phyloP scores from a whole-genome alignment of 2,329 filamentous ascomycete species.

The Geosmithia morbida region DNA sequence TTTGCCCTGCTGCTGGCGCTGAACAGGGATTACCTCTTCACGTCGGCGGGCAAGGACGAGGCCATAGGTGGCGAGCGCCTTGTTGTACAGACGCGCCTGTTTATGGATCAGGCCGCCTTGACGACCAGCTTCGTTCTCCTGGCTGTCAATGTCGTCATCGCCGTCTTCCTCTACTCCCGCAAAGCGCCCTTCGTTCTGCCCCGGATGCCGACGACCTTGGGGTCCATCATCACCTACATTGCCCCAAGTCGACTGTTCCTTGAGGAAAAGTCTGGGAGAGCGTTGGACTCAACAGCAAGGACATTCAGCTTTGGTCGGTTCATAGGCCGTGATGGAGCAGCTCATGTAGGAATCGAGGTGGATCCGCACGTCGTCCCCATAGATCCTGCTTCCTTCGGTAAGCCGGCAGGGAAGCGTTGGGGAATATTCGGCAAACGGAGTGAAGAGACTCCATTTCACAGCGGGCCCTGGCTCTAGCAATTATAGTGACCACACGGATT shows the following conservation, averaged over 20 bases:
- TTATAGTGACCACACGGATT: too few species aligned
- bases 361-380: constrained; percentile 24
- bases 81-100: constrained; percentile 24
- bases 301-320: constrained; percentile 35
- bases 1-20: constrained; percentile 19
- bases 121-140: constrained; percentile 28
- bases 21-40: constrained; percentile 23
- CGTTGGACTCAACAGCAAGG: not conserved
- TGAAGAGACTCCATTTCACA: too few species aligned
- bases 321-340: constrained; percentile 27
- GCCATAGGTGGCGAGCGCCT: constrained; percentile 6
- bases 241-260: constrained; percentile 27
- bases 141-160: constrained; percentile 23
- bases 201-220: constrained; percentile 35
- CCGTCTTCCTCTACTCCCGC: constrained; percentile 24
- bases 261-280: not conserved
- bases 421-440: too few species aligned
- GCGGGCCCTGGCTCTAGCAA: too few species aligned
- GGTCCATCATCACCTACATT: constrained; percentile 28
- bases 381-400: constrained; percentile 2
- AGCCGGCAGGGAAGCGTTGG: not conserved
- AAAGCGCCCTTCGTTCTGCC: constrained; percentile 28
- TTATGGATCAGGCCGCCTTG: constrained; percentile 31
- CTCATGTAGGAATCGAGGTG: constrained; percentile 36
- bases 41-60: not conserved